A percentile compares a stretch with the other conserved stretches of the same genome.
These are phyloP conservation scores for Aegilops umbellulata DNA, from an alignment of 176 grass and related monocot genomes.

Conservation along the genomic window DNA sequence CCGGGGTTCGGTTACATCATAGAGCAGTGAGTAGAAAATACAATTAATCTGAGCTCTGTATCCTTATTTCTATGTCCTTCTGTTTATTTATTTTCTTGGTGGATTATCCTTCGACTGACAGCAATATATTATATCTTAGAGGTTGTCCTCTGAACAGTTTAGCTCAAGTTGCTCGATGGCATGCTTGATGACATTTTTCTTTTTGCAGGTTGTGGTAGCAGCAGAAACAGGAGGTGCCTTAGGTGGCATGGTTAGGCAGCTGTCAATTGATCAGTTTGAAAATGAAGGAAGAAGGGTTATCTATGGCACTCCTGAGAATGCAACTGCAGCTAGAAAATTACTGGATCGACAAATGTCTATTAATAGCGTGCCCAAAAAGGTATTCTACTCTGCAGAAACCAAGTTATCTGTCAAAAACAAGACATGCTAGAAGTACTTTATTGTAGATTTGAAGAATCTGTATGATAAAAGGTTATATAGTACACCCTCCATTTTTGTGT, in stretches of 20 bases:
- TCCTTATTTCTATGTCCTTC: neutral
- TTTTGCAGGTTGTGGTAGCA: slow-evolving; percentile 83
- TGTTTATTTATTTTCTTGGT: slow-evolving; percentile 11
- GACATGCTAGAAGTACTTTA: neutral
- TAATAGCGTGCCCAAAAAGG: slow-evolving; percentile 97
- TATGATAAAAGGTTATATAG: slow-evolving; percentile 9
- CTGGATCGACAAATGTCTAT: slow-evolving; percentile 97
- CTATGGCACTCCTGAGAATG: slow-evolving; percentile 95
- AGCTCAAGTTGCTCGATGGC: neutral
- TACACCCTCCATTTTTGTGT: neutral
- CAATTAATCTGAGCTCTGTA: slow-evolving; percentile 7
- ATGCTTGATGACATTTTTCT: slow-evolving; percentile 1
- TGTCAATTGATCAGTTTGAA: slow-evolving; percentile 99
- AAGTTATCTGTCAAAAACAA: slow-evolving; percentile 8
- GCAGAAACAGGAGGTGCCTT: slow-evolving; percentile 97
- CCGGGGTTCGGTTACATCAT: slow-evolving; percentile 94
- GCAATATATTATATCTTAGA: slow-evolving; percentile 15
- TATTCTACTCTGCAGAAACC: slow-evolving; percentile 26
- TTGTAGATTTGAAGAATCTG: neutral
- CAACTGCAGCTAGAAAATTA: slow-evolving; percentile 91
- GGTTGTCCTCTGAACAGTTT: neutral
- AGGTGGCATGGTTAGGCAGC: slow-evolving; percentile 98
- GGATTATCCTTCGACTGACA: neutral
- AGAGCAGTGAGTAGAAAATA: slow-evolving; percentile 82
- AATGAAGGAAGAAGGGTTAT: slow-evolving; percentile 97